These are phyloP conservation scores for Marchantia polymorpha DNA, from an alignment of 225 moss, liverwort and hornwort genomes.

Conservation along the genomic window DNA sequence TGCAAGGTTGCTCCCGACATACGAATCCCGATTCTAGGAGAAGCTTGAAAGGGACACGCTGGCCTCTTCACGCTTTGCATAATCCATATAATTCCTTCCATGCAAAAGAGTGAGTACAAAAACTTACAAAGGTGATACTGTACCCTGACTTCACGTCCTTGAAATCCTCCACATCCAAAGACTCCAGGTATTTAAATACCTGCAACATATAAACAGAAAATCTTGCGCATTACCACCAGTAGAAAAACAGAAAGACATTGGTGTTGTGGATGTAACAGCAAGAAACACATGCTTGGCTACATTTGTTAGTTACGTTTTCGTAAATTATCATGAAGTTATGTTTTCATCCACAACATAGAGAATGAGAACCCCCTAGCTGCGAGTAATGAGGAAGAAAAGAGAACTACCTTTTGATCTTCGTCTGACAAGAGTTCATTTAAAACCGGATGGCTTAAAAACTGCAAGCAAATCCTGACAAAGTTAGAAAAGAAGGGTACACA, in stretches of 20 bases:
- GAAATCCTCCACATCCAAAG: constrained; percentile 95
- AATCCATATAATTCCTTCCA: neutral
- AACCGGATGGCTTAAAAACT: constrained; percentile 98
- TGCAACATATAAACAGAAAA: constrained; percentile 22
- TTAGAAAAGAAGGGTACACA: neutral
- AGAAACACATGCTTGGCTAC: no score
- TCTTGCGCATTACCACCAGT: no score
- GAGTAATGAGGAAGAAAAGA: neutral
- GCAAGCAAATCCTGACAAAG: constrained; percentile 25
- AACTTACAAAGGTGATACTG: constrained; percentile 91
- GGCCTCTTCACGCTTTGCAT: no score
- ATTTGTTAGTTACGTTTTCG: no score
- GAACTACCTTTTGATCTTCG: constrained; percentile 85
- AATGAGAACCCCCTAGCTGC: no score
- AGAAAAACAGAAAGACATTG: no score
- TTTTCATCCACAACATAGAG: no score
- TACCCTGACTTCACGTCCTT: constrained; percentile 99
- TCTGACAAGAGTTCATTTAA: constrained; percentile 87
- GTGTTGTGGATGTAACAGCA: no score
- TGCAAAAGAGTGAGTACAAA: neutral
- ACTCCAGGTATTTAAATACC: constrained; percentile 96
- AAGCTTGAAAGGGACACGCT: no score
- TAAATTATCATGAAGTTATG: no score
- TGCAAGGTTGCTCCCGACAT: no score
- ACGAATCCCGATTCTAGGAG: no score